phyloP scores from a whole-genome alignment of 306 rosid genomes.

The Carpinus fangiana region DNA sequence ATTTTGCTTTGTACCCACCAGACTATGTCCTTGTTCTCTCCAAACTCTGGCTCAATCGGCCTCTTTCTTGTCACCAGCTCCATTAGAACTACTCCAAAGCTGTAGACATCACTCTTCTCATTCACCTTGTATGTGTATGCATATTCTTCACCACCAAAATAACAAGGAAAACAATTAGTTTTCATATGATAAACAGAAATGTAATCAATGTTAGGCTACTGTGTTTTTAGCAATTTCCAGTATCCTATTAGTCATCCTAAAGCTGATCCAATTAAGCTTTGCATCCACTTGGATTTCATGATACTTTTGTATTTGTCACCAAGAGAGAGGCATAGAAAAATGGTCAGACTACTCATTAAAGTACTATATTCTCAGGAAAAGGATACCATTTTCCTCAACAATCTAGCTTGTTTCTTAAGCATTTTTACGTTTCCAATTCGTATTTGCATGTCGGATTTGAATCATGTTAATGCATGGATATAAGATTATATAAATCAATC shows the following conservation, averaged over 20 bases:
- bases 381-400: background rate
- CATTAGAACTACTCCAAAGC: conserved; percentile 88
- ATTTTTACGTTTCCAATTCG: background rate
- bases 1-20: conserved; percentile 59
- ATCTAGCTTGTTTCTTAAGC: background rate
- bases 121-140: conserved; percentile 76
- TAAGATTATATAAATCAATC: too few species aligned
- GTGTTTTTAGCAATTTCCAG: background rate
- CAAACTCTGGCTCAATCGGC: conserved; percentile 67
- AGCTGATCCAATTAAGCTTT: background rate
- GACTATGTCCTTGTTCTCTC: conserved; percentile 77
- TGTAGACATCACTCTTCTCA: conserved; percentile 92
- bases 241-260: background rate
- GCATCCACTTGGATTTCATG: background rate
- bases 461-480: too few species aligned
- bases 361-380: background rate
- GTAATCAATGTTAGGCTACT: background rate
- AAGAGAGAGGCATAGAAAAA: too few species aligned
- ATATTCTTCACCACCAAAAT: conserved; percentile 52
- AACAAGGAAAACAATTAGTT: conserved; percentile 27
- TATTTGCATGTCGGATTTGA: too few species aligned
- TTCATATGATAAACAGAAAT: conserved; percentile 7
- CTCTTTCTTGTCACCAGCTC: conserved; percentile 77
- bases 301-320: background rate
- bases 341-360: too few species aligned